Evolutionary conservation across 2,329 filamentous ascomycete genomes (phyloP).

Genomic region (Beauveria australis): DNA sequence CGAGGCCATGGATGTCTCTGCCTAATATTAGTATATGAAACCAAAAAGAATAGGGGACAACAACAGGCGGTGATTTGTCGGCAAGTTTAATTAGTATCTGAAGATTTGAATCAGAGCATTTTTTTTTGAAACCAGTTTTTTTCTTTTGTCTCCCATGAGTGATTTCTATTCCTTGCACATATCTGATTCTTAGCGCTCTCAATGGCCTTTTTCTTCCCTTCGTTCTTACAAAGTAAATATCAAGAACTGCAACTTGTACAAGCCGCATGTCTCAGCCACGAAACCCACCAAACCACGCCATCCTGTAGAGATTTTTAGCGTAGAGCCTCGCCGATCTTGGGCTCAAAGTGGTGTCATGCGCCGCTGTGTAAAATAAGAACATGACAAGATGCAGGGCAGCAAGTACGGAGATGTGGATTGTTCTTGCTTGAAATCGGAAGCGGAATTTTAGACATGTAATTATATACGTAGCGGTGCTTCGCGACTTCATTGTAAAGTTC

Average conservation of each 20-base stretch:
- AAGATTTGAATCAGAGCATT: neutral
- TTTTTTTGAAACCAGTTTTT: neutral
- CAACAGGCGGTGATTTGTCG: neutral
- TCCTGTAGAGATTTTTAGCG: no score
- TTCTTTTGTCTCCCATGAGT: neutral
- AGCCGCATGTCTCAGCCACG: neutral
- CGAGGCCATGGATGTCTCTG: constrained; percentile 1
- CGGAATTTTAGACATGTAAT: no score
- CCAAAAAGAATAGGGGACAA: neutral
- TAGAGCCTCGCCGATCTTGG: no score
- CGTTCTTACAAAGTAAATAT: neutral
- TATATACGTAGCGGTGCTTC: no score
- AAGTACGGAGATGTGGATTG: no score
- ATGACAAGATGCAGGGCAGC: no score
- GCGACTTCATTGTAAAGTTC: neutral
- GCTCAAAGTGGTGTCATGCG: no score
- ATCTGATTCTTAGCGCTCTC: neutral
- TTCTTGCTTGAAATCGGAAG: no score
- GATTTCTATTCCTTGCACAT: neutral
- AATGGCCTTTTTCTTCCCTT: neutral
- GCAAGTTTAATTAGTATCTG: neutral
- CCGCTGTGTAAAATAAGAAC: no score
- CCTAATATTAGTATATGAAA: neutral
- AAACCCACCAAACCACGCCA: neutral
- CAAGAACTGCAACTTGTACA: neutral